phyloP scores from a whole-genome alignment of 208 protist species.

The Crithidia fasciculata region DNA sequence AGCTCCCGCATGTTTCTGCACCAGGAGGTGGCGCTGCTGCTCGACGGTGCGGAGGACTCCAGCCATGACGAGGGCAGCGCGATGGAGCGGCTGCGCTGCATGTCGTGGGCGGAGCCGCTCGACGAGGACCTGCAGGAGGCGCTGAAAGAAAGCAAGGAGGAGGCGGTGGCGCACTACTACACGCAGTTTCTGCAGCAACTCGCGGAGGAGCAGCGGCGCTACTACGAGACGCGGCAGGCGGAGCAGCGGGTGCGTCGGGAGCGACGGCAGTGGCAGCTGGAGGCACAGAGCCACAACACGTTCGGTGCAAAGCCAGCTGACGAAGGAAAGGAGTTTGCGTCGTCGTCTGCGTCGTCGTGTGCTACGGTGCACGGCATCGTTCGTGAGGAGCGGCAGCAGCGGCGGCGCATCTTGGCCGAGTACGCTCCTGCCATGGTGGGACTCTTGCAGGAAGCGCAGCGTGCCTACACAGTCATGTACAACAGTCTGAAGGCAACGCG shows the following conservation, averaged over 20 bases:
- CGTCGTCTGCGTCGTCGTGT: neutral
- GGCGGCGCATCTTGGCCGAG: slow-evolving; percentile 17
- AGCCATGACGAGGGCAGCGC: slow-evolving; percentile 1
- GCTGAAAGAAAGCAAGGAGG: slow-evolving; percentile 49
- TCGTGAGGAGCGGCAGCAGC: slow-evolving; percentile 28
- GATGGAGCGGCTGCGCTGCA: slow-evolving; percentile 22
- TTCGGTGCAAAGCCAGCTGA: neutral
- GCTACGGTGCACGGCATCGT: neutral
- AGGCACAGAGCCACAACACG: neutral
- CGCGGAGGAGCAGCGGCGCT: slow-evolving; percentile 46
- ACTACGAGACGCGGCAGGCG: slow-evolving; percentile 33
- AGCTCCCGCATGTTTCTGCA: slow-evolving; percentile 71
- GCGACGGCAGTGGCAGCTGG: slow-evolving; percentile 23
- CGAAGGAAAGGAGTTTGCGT: neutral
- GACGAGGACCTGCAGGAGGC: slow-evolving; percentile 40
- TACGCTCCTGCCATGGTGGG: slow-evolving; percentile 14
- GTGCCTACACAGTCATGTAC: slow-evolving; percentile 11
- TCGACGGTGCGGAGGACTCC: slow-evolving; percentile 33
- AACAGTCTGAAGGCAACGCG: slow-evolving; percentile 3
- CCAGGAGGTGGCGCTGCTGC: slow-evolving; percentile 75
- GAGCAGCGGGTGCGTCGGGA: slow-evolving; percentile 38
- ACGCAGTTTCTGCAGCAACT: slow-evolving; percentile 31
- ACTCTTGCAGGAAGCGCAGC: slow-evolving; percentile 23
- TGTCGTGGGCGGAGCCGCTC: slow-evolving; percentile 42
- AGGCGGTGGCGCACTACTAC: slow-evolving; percentile 51